Percentiles rank a stretch among this genome's conserved stretches.
Evolutionary conservation across 345 rosid genomes (phyloP).

Genomic region (Eucalyptus fibrosa): DNA sequence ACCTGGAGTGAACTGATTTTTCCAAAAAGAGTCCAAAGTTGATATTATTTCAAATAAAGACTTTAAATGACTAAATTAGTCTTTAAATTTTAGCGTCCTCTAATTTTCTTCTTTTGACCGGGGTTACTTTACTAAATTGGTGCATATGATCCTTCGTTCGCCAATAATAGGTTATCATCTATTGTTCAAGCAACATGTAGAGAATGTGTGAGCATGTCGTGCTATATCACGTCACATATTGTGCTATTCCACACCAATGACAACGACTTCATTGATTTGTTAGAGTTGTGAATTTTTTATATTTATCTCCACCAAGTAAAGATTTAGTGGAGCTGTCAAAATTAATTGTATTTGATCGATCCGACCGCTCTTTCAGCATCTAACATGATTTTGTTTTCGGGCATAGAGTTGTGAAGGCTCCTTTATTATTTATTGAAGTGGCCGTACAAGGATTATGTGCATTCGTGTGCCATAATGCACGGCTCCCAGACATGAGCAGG

Average conservation of each 20-base stretch:
- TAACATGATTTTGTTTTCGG: too few relatives aligned
- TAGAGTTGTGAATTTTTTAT: not conserved
- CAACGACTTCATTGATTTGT: not conserved
- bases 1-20: fast-evolving
- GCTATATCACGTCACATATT: fast-evolving
- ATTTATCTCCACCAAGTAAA: not conserved
- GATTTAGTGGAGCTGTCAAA: not conserved
- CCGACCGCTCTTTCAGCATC: not conserved
- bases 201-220: fast-evolving
- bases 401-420: too few relatives aligned
- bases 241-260: fast-evolving
- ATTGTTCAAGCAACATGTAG: too few relatives aligned
- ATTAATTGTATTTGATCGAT: not conserved
- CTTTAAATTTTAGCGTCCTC: fast-evolving
- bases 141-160: fast-evolving
- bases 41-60: fast-evolving
- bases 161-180: fast-evolving
- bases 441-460: too few relatives aligned
- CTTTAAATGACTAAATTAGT: too few relatives aligned
- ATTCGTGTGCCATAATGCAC: not conserved
- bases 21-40: fast-evolving
- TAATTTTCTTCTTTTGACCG: not conserved
- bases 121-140: not conserved
- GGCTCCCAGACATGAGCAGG: not conserved
- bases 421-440: too few relatives aligned